These are phyloP conservation scores for Umbelopsis vinacea DNA, from an alignment of 192 early-diverging fungal genomes.

Conservation along the genomic window DNA sequence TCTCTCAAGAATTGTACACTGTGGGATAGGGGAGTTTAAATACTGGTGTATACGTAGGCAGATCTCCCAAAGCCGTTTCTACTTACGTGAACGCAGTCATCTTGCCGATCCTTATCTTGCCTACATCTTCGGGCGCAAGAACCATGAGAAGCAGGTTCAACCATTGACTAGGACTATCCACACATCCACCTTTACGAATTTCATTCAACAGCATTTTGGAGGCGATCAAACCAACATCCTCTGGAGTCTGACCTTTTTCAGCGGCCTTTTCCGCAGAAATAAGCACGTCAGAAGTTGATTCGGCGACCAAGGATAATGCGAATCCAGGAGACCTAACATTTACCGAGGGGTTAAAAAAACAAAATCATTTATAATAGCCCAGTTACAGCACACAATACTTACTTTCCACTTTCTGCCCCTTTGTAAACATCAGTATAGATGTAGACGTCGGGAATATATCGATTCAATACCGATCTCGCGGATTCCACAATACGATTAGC, in stretches of 20 bases:
- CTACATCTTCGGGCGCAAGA: constrained; percentile 90
- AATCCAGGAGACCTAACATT: constrained; percentile 85
- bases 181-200: constrained; percentile 87
- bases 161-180: constrained; percentile 90
- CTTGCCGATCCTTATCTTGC: constrained; percentile 83
- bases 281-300: constrained; percentile 83
- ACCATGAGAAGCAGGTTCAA: constrained; percentile 86
- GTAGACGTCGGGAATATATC: constrained; percentile 96
- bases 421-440: constrained; percentile 98
- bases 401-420: constrained; percentile 89
- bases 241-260: constrained; percentile 79
- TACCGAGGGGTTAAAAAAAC: too few species aligned
- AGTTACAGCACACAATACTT: constrained; percentile 13
- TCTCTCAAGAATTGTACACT: constrained; percentile 94
- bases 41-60: background rate
- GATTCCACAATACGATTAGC: constrained; percentile 93
- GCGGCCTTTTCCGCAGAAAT: constrained; percentile 89
- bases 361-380: too few species aligned
- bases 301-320: constrained; percentile 89
- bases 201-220: constrained; percentile 83
- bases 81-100: constrained; percentile 87
- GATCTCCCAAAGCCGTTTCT: background rate
- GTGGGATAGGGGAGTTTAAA: background rate
- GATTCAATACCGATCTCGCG: constrained; percentile 83
- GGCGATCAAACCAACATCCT: constrained; percentile 83